Evolutionary conservation across 768 basidiomycete species (phyloP), one percentile per base, ranked within the genome.

Genomic region (Leucosporidium creatinivorum): DNA sequence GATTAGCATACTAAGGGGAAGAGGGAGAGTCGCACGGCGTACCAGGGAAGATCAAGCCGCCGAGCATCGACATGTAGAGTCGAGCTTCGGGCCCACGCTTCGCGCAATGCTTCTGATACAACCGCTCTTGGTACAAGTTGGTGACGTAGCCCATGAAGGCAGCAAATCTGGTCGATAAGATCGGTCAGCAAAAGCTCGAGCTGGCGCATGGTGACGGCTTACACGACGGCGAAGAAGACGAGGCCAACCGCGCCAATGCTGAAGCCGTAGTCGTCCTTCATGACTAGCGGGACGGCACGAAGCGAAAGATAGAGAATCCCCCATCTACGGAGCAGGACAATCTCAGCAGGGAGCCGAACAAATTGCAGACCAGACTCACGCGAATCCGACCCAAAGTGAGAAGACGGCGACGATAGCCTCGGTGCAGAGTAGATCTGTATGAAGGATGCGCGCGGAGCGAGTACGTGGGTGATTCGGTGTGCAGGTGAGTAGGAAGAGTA

Each of bases 351-450:
- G n/a, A n/a, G n/a, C n/a, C n/a, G n/a, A n/a, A n/a, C n/a, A n/a
- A n/a, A n/a, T n/a, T n/a, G n/a, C n/a, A n/a, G n/a, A n/a, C n/a
- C n/a, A n/a, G n/a, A n/a, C n/a, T n/a, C n/a, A n/a, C n/a, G 83
- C 82, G 66, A 89, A 74, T 0, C 59, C 65, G 25, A 77, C 69
- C 76, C 77, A 79, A 0, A 78, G 56, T 4, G 76, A 75, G 61
- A 91, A 88, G 69, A 84, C 84, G 0, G 82, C 77, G 13, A 91
- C 88, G 31, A 86, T 81, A 0, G 87, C 87, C 75, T 91, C 91
- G 0, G 87, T 87, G 26, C 84, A 66, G 67, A 89, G 77, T 26
- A 89, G 77, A 64, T 83, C 87, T 89, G 67, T 9, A 44, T 7
- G 50, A 26, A 50, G n/a, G n/a, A n/a, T n/a, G n/a, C n/a, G n/a